Evolutionary conservation across 2,329 filamentous ascomycete species (phyloP), one percentile per base, ranked within the genome.

Genomic region (Tolypocladium paradoxum): DNA sequence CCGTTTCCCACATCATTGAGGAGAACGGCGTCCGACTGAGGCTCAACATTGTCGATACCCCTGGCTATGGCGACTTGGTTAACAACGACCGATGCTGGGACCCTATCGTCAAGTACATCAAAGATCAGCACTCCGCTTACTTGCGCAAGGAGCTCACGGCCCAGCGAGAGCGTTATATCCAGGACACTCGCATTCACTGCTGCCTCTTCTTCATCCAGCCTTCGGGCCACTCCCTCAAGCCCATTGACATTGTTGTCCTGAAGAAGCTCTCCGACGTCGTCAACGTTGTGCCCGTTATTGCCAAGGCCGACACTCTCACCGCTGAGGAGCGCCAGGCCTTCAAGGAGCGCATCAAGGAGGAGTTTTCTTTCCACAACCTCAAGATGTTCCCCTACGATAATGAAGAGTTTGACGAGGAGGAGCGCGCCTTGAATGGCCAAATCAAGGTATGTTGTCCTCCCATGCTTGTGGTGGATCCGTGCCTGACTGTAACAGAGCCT

Each of bases 21-120:
- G 93, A 99, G 78, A 99, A 99, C 71, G 93, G 93, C 64, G 93
- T 99, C 63, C 91, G 93, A 69, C 85, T 99, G 67, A 84, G 93
- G 65, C 81, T 99, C 68, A 99, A 97, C 83, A 99, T 99, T 68
- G 93, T 99, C 67, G 93, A 99, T 71, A 99, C 93, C 59, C 93
- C 93, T 59, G 93, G 93, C 60, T 99, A 99, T 68, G 93, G 93
- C 68, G 93, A 99, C 68, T 84, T 96, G 69, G 93, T 99, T 74
- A 99, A 99, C 83, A 99, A 99, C 74, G 93, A 99, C 77, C 88
- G 93, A 81, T 99, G 93, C 85, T 99, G 93, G 93, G 93, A 99
- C 70, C 93, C 93, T 59, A 99, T 99, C 71, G 92, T 99, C 81
- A 99, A 99, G 81, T 99, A 99, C 77, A 99, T 99, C 82, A 99